Evolutionary conservation across 306 rosid genomes (phyloP).

Genomic region (Corylus americana): DNA sequence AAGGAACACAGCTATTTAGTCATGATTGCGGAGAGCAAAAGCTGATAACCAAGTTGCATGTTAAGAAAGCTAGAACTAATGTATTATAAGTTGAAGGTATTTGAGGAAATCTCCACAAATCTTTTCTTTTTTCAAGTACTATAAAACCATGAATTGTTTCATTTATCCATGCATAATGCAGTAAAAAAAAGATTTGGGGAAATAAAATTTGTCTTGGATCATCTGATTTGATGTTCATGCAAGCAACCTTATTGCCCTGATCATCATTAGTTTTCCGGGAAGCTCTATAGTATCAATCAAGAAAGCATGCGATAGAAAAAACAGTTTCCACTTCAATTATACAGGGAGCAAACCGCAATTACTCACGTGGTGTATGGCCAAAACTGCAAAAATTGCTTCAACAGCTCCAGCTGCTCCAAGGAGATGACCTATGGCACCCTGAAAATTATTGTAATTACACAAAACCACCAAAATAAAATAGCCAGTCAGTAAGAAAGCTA

Average conservation of each 20-base stretch:
- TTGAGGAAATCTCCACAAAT: background rate
- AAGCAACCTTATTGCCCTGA: background rate
- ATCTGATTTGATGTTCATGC: background rate
- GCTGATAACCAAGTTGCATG: slow-evolving; percentile 2
- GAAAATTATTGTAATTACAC: slow-evolving; percentile 25
- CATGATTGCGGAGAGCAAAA: background rate
- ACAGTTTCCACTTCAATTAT: background rate
- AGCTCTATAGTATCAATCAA: background rate
- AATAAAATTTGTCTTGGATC: background rate
- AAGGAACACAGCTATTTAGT: slow-evolving; percentile 20
- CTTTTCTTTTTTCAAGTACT: background rate
- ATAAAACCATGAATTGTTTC: background rate
- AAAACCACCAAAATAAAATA: background rate
- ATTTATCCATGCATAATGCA: background rate
- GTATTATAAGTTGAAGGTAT: background rate
- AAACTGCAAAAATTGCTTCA: slow-evolving; percentile 90
- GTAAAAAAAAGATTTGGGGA: background rate
- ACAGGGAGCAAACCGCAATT: background rate
- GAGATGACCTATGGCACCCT: slow-evolving; percentile 97
- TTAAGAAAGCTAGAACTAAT: background rate
- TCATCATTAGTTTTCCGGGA: background rate
- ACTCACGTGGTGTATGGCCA: slow-evolving; percentile 68
- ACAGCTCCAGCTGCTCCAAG: slow-evolving; percentile 98
- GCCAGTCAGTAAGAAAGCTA: background rate
- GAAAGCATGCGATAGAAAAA: background rate